phyloP scores from a whole-genome alignment of 345 rosid genomes.

The Eucalyptus regnans region DNA sequence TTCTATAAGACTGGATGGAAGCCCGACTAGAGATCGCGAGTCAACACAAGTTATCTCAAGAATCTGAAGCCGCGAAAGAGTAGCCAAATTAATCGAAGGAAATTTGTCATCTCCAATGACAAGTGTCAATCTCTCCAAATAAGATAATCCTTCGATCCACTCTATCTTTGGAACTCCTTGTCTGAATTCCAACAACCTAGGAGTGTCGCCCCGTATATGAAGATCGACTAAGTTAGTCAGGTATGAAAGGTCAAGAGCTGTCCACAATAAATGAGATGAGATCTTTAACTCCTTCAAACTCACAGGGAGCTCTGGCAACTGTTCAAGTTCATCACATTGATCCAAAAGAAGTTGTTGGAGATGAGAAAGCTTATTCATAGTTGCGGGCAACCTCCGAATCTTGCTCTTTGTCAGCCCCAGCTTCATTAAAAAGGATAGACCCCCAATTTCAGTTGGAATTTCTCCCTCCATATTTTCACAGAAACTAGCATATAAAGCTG shows the following conservation, averaged over 20 bases:
- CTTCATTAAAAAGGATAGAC: accelerated
- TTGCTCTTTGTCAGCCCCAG: accelerated
- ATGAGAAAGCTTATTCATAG: too few relatives aligned
- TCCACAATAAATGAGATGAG: background rate
- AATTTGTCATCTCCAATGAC: background rate
- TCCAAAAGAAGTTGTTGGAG: too few relatives aligned
- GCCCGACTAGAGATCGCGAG: background rate
- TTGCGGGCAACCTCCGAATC: too few relatives aligned
- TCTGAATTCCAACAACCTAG: background rate
- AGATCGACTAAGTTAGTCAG: background rate
- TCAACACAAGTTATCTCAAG: background rate
- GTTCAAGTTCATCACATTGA: too few relatives aligned
- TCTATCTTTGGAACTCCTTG: background rate
- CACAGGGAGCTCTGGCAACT: too few relatives aligned
- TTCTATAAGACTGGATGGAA: accelerated
- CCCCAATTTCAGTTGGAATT: too few relatives aligned
- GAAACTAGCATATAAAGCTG: accelerated
- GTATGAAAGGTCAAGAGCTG: background rate
- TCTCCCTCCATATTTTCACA: too few relatives aligned
- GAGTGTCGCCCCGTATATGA: background rate
- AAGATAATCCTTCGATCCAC: background rate
- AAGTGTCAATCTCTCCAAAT: accelerated
- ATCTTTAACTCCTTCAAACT: too few relatives aligned
- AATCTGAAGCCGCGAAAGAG: background rate
- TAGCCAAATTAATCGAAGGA: background rate